These are phyloP conservation scores for Aspergillus tamarii DNA, from an alignment of 2,329 filamentous ascomycete species.

Conservation along the genomic window DNA sequence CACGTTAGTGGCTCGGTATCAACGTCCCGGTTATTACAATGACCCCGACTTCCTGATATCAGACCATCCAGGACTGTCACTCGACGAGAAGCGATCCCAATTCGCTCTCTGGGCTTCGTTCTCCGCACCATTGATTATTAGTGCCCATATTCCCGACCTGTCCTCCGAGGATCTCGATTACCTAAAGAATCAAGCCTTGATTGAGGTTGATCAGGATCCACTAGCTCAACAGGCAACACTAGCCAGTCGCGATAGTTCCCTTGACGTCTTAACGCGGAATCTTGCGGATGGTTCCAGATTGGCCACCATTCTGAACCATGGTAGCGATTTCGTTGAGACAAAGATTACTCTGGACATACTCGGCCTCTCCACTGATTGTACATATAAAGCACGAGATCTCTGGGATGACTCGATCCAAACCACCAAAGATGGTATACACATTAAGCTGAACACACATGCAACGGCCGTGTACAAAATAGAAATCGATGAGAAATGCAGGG, in stretches of 20 bases:
- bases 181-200: constrained; percentile 47
- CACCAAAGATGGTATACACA: constrained; percentile 28
- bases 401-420: constrained; percentile 43
- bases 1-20: constrained; percentile 48
- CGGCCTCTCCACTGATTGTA: constrained; percentile 36
- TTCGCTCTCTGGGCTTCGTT: constrained; percentile 57
- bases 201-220: constrained; percentile 48
- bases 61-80: constrained; percentile 51
- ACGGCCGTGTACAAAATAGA: constrained; percentile 50
- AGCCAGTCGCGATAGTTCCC: constrained; percentile 47
- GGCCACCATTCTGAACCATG: constrained; percentile 52
- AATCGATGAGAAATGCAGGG: constrained; percentile 27
- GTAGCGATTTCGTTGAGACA: constrained; percentile 31
- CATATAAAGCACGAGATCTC: constrained; percentile 45
- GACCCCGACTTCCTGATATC: constrained; percentile 56
- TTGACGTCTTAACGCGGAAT: constrained; percentile 53
- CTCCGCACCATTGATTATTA: constrained; percentile 54
- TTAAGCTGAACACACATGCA: constrained; percentile 42
- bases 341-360: constrained; percentile 41
- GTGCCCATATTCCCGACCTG: constrained; percentile 46
- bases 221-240: constrained; percentile 52
- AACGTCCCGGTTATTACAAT: constrained; percentile 50
- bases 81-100: constrained; percentile 51
- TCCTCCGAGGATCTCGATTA: constrained; percentile 38
- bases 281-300: constrained; percentile 53